Evolutionary conservation across 2,329 filamentous ascomycete genomes (phyloP).

Genomic region (Laburnicola sp.): DNA sequence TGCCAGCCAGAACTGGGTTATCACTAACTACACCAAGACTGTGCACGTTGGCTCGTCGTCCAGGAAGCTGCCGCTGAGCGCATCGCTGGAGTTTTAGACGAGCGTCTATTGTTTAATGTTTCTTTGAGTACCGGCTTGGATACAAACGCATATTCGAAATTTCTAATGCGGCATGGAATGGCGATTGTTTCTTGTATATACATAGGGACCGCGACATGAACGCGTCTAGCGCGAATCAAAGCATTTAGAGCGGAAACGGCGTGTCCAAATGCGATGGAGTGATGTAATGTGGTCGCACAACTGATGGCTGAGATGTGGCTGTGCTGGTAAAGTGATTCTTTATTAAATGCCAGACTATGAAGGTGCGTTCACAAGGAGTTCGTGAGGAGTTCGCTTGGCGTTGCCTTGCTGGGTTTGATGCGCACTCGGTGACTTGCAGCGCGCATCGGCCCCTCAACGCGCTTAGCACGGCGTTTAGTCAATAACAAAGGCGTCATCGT

Average conservation of each 20-base stretch:
- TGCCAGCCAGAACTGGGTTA: slow-evolving; percentile 79
- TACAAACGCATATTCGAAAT: background rate
- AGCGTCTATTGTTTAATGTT: slow-evolving; percentile 13
- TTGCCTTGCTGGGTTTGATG: slow-evolving; percentile 1
- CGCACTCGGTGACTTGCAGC: slow-evolving; percentile 1
- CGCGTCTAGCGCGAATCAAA: background rate
- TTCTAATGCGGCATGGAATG: slow-evolving; percentile 3
- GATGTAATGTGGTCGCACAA: slow-evolving; percentile 1
- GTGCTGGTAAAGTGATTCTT: background rate
- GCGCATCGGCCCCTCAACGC: slow-evolving; percentile 1
- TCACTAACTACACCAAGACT: slow-evolving; percentile 60
- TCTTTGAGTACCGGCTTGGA: background rate
- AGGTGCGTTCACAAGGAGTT: background rate
- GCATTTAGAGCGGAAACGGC: background rate
- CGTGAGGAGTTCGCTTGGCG: background rate
- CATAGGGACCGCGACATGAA: background rate
- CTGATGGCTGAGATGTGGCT: background rate
- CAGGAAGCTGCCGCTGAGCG: slow-evolving; percentile 57
- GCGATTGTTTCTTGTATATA: background rate
- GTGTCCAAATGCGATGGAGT: background rate
- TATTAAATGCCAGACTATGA: background rate
- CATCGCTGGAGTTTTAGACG: slow-evolving; percentile 28
- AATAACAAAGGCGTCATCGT: slow-evolving; percentile 10
- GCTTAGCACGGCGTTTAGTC: slow-evolving; percentile 1
- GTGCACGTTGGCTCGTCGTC: slow-evolving; percentile 64